Conservation (phyloP, 257 asterid genomes). For the Plantago elongata region DNA sequence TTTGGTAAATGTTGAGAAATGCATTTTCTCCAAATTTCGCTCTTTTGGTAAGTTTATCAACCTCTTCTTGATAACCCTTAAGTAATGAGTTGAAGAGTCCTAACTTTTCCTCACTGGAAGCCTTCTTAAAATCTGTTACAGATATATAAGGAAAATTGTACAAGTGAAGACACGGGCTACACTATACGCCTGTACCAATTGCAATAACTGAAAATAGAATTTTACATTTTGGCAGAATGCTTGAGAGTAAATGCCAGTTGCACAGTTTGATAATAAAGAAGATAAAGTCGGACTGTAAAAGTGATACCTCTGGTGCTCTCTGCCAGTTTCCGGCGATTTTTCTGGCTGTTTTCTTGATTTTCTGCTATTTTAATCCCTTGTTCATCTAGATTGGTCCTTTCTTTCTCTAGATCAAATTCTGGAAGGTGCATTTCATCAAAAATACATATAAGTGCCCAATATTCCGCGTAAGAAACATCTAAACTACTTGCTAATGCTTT, state of each 20-base stretch:
- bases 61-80: constrained; percentile 99
- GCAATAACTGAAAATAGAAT: constrained; percentile 5
- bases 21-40: constrained; percentile 97
- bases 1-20: constrained; percentile 94
- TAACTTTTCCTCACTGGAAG: constrained; percentile 82
- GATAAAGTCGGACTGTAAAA: constrained; percentile 12
- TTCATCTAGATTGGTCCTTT: constrained; percentile 77
- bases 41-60: constrained; percentile 95
- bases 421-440: constrained; percentile 18
- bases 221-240: constrained; percentile 6
- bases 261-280: constrained; percentile 1
- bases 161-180: background rate
- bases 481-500: background rate
- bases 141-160: constrained; percentile 16
- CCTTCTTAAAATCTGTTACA: constrained; percentile 86
- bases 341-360: constrained; percentile 98
- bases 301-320: constrained; percentile 94
- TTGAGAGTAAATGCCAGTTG: background rate
- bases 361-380: constrained; percentile 96
- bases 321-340: constrained; percentile 95
- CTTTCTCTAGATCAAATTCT: constrained; percentile 97
- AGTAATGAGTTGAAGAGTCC: constrained; percentile 72
- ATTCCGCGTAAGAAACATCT: background rate
- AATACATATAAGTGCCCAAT: background rate
- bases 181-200: too few species aligned